Conservation (phyloP, 495 filamentous ascomycete genomes). For the Penicillium roqueforti region DNA sequence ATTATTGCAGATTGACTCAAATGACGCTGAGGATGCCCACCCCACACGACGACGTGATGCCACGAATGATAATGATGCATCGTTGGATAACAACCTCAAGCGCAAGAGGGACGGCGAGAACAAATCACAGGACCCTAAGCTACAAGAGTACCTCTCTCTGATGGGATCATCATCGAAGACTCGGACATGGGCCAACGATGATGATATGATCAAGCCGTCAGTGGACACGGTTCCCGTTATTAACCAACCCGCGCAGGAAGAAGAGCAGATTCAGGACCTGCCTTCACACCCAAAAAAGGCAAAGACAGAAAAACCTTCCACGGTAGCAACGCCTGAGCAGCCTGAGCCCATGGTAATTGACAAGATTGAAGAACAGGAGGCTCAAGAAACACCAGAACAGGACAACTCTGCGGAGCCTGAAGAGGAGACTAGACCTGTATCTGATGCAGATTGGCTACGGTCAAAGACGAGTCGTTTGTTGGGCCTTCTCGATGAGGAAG, state of each 20-base stretch:
- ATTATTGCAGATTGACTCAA: slow-evolving; percentile 38
- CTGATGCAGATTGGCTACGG: slow-evolving; percentile 87
- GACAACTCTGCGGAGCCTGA: slow-evolving; percentile 17
- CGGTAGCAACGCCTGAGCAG: slow-evolving; percentile 8
- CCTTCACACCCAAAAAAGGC: slow-evolving; percentile 43
- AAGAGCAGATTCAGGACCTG: slow-evolving; percentile 33
- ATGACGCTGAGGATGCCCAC: slow-evolving; percentile 32
- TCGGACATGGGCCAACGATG: slow-evolving; percentile 62
- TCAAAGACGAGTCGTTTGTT: slow-evolving; percentile 88
- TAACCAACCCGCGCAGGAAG: slow-evolving; percentile 25
- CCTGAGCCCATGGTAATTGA: slow-evolving; percentile 29
- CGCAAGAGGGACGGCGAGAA: slow-evolving; percentile 51
- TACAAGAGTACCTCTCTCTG: slow-evolving; percentile 81
- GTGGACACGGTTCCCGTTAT: slow-evolving; percentile 18
- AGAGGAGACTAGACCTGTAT: slow-evolving; percentile 26
- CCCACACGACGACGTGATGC: slow-evolving; percentile 33
- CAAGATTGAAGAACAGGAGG: slow-evolving; percentile 15
- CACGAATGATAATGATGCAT: slow-evolving; percentile 20
- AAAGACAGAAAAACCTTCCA: slow-evolving; percentile 22
- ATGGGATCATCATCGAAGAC: slow-evolving; percentile 69
- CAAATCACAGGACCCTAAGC: slow-evolving; percentile 61
- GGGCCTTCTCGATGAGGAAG: slow-evolving; percentile 72
- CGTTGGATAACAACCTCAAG: slow-evolving; percentile 42
- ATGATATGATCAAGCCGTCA: slow-evolving; percentile 37
- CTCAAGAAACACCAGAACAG: slow-evolving; percentile 18